Evolutionary conservation across 495 filamentous ascomycete genomes (phyloP), one percentile per base, ranked within the genome.

Genomic region (Cladorrhinum samala): DNA sequence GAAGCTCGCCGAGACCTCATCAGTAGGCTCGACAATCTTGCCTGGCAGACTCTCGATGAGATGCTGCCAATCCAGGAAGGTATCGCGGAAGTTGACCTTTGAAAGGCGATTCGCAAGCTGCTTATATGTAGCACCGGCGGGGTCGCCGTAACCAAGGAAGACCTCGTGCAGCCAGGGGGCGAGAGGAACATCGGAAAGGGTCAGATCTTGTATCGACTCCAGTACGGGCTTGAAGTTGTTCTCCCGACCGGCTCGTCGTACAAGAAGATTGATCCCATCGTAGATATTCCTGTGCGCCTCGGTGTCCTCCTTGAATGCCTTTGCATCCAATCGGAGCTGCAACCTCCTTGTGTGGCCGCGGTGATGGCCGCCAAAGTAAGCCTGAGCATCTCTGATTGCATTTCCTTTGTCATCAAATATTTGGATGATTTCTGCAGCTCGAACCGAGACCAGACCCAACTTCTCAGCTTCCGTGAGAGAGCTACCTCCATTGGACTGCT

Each of bases 171-270:
- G 73, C 93, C 93, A 99, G 11, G 85, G 79, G 2, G 94, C 90
- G 38, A 96, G 79, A 7, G 88, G 84, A 20, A 94, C 83, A 54
- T 95, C 87, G 2, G 91, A 89, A 23, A 95, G 77, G 3, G 89
- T 85, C 21, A 99, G 80, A 45, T 83, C 87, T 61, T 85, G 85
- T 63, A 99, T 93, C 0, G 91, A 95, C 54, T 95, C 87, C 16
- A 99, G 75, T 17, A 97, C 84, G 9, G 91, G 84, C 62, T 89
- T 96, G 80, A 96, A 99, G 67, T 97, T 99, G 66, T 99, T 99
- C 65, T 97, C 94, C 42, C 91, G 77, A 16, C 87, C 85, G 66
- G 83, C 87, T 49, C 93, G 81, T 30, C 92, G 86, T 24, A 95
- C 77, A 46, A 99, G 68, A 3, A 96, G 75, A 62, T 99, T 97